Percentiles rank a stretch among this genome's conserved stretches.
phyloP scores from a whole-genome alignment of 305 asterid species.

The Fraxinus albicans region DNA sequence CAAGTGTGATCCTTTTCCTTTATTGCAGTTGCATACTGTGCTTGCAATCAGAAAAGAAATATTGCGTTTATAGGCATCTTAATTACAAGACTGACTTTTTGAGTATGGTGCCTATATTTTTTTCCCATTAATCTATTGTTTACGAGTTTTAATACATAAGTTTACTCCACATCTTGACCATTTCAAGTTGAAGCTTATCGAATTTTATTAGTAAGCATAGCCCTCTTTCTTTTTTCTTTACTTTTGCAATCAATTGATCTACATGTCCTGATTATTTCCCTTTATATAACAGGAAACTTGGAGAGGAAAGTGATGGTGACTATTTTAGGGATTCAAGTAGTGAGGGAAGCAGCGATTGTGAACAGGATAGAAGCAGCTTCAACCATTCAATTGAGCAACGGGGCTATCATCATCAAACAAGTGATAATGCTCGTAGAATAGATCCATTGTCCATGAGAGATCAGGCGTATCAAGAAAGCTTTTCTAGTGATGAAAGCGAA shows the following conservation, averaged over 20 bases:
- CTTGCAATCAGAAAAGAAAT: background rate
- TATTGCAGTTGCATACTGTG: background rate
- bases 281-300: slow-evolving; percentile 50
- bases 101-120: background rate
- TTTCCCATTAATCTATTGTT: background rate
- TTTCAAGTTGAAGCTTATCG: background rate
- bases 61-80: background rate
- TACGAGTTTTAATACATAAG: background rate
- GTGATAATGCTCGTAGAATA: slow-evolving; percentile 28
- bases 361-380: slow-evolving; percentile 53
- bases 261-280: slow-evolving; percentile 17
- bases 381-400: slow-evolving; percentile 30
- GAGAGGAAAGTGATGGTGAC: slow-evolving; percentile 88
- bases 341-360: slow-evolving; percentile 89
- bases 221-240: background rate
- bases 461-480: slow-evolving; percentile 68
- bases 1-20: background rate
- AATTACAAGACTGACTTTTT: background rate
- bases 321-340: slow-evolving; percentile 82
- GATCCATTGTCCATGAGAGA: slow-evolving; percentile 40
- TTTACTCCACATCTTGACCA: background rate
- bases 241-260: background rate
- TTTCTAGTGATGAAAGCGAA: slow-evolving; percentile 92
- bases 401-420: slow-evolving; percentile 22
- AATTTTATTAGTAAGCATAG: background rate